Evolutionary conservation across 176 grass and related monocot genomes (phyloP), one percentile per base, ranked within the genome.

Genomic region (Carex littledalei): DNA sequence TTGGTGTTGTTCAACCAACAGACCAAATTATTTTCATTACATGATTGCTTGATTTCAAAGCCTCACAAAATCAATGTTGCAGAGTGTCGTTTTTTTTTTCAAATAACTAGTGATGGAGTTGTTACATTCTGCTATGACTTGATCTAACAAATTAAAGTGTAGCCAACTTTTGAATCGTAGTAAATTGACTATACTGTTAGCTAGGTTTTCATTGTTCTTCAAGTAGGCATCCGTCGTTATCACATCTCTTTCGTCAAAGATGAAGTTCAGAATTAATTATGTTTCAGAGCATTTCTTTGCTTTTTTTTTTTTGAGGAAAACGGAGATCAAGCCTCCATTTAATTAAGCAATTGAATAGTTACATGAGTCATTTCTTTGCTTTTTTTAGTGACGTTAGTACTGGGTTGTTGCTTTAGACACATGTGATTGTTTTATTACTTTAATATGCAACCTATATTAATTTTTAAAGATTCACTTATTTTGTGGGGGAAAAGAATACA

Each of bases 181-280:
- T 32, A 56, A 56, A 55, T 78, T 78, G 74, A 78, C 74, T 78
- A 53, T 78, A 53, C 14, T 50, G 49, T 78, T 78, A 71, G 17
- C 17, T 71, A 20, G 70, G 50, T 49, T 56, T 32, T 32, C 26
- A 43, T 69, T 56, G 18, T 65, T 41, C 55, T 68, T 79, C 4
- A 59, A 84, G 81, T 88, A 55, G 86, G 86, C 24, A 84, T 84
- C 59, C 57, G 58, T 84, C 86, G 43, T 65, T 84, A 52, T 87
- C 86, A 85, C 18, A 62, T 60, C 16, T 85, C 50, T 45, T 63
- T 72, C 14, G 24, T 56, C 74, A 55, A 56, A 31, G 5, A 31
- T 31, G 13, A 55, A 55, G 52, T 5, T 43, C 6, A 18, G 11
- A 14, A 13, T 67, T 53, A 76, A 24, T 5, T 75, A 26, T 5